phyloP scores from a whole-genome alignment of 306 rosid genomes.

The Medicago truncatula region DNA sequence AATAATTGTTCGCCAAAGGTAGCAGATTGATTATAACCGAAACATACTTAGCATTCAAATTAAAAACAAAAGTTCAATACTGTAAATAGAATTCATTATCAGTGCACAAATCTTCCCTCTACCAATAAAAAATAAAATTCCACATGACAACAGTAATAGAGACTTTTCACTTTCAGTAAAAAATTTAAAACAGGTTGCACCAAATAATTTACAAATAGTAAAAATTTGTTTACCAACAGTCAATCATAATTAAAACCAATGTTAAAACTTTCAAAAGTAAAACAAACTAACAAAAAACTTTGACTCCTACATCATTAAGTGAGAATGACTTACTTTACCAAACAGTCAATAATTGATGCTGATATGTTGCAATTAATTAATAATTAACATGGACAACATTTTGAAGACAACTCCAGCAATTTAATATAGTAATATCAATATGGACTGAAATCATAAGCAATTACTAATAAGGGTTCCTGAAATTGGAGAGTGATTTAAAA shows the following conservation, averaged over 20 bases:
- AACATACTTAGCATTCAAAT: too few species aligned
- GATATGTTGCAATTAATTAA: constrained; percentile 34
- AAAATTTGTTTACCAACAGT: not conserved
- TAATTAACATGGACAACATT: constrained; percentile 14
- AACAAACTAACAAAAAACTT: constrained; percentile 20
- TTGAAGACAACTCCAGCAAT: constrained; percentile 21
- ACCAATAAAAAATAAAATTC: too few species aligned
- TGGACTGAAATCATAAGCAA: constrained; percentile 18
- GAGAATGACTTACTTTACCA: not conserved
- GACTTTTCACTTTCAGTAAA: not conserved
- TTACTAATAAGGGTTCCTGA: constrained; percentile 15
- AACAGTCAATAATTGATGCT: constrained; percentile 5
- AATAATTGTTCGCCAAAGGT: not conserved
- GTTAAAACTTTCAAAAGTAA: constrained; percentile 10
- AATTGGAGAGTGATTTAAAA: constrained; percentile 33
- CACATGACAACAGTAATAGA: not conserved
- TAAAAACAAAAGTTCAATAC: too few species aligned
- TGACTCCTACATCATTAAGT: not conserved
- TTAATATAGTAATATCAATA: constrained; percentile 5
- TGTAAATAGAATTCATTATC: too few species aligned
- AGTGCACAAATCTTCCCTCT: too few species aligned
- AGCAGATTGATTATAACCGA: not conserved
- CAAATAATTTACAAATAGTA: constrained; percentile 1
- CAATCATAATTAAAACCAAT: not conserved
- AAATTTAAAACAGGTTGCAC: not conserved